phyloP scores from a whole-genome alignment of 306 rosid species.

The Pterocarpus macrocarpus region DNA sequence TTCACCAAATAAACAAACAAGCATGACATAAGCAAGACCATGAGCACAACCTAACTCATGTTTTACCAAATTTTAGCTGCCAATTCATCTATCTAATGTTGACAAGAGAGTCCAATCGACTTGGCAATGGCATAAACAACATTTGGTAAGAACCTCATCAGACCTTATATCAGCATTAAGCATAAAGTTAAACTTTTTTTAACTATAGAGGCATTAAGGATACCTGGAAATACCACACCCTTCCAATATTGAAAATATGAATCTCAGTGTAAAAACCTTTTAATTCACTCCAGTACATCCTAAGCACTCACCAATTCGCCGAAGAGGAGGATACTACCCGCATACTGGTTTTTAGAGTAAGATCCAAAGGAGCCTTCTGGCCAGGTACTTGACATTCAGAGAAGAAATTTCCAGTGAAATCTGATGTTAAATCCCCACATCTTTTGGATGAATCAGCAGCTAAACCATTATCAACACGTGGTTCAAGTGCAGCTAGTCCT shows the following conservation, averaged over 20 bases:
- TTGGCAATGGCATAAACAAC: background rate
- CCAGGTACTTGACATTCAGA: constrained; percentile 65
- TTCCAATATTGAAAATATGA: constrained; percentile 12
- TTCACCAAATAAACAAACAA: constrained; percentile 5
- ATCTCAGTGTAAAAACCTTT: constrained; percentile 29
- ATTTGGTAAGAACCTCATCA: constrained; percentile 29
- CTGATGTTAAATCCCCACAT: constrained; percentile 51
- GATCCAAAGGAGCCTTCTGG: constrained; percentile 86
- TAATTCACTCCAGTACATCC: constrained; percentile 12
- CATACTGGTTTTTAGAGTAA: constrained; percentile 82
- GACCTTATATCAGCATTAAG: constrained; percentile 15
- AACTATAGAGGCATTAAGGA: constrained; percentile 18
- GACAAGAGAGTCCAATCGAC: constrained; percentile 15
- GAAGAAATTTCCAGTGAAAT: constrained; percentile 54
- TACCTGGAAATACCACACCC: background rate
- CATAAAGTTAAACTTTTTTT: constrained; percentile 9
- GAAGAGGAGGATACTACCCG: constrained; percentile 74
- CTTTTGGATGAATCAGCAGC: constrained; percentile 58
- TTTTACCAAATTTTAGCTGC: constrained; percentile 14
- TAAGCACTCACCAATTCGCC: constrained; percentile 64
- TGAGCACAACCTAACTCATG: background rate
- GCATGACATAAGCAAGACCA: background rate
- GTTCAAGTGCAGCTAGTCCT: constrained; percentile 70
- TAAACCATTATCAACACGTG: constrained; percentile 48
- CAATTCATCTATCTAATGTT: background rate